These are phyloP conservation scores for Trichoderma erinaceum DNA, from an alignment of 495 filamentous ascomycete genomes.

Conservation along the genomic window DNA sequence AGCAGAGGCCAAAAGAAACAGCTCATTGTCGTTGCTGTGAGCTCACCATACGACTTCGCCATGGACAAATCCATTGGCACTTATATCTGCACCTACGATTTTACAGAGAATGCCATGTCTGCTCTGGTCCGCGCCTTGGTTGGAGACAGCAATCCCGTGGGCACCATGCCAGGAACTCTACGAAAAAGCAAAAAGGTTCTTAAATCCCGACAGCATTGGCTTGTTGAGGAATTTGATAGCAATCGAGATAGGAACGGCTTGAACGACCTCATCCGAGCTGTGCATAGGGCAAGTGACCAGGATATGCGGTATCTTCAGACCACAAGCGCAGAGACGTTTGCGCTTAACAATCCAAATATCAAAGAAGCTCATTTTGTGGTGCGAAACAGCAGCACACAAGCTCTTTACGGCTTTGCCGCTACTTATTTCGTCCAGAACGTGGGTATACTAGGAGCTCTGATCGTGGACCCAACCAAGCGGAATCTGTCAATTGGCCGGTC, in stretches of 20 bases:
- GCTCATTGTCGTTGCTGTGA: constrained; percentile 79
- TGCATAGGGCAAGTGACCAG: constrained; percentile 52
- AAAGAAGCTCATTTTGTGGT: constrained; percentile 84
- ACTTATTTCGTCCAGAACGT: constrained; percentile 73
- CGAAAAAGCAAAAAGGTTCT: constrained; percentile 74
- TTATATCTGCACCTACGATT: constrained; percentile 90
- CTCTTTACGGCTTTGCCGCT: constrained; percentile 80
- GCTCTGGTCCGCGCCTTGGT: constrained; percentile 76
- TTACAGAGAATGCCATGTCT: constrained; percentile 81
- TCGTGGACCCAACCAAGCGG: constrained; percentile 75
- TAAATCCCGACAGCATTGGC: constrained; percentile 80
- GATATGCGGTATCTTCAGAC: constrained; percentile 55
- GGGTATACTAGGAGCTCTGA: constrained; percentile 73
- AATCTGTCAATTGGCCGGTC: constrained; percentile 83
- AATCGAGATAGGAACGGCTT: constrained; percentile 67
- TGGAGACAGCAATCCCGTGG: constrained; percentile 66
- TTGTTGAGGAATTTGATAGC: constrained; percentile 77
- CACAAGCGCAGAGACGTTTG: constrained; percentile 68
- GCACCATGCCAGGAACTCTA: constrained; percentile 71
- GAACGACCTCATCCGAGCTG: constrained; percentile 57
- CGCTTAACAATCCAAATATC: constrained; percentile 58
- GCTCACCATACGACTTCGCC: constrained; percentile 92
- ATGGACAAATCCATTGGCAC: constrained; percentile 81
- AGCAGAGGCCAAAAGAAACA: constrained; percentile 58
- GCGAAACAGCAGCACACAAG: constrained; percentile 81